These are phyloP conservation scores for Neurospora sp. DNA, from an alignment of 2,329 filamentous ascomycete genomes.

Conservation along the genomic window DNA sequence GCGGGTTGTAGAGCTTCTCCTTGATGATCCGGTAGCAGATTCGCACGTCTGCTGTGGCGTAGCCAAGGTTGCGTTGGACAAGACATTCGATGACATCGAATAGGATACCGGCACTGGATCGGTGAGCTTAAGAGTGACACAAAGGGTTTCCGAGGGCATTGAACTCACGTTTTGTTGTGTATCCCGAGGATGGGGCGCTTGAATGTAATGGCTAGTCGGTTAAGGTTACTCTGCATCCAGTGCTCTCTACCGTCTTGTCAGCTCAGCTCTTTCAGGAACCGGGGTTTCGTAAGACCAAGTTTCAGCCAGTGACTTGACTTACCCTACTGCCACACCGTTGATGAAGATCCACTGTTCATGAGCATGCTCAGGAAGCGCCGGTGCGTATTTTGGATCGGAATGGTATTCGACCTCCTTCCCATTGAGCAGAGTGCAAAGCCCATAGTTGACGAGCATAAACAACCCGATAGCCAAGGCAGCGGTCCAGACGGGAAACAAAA, in stretches of 20 bases:
- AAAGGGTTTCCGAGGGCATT: neutral
- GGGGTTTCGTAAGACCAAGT: neutral
- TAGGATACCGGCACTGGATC: conserved; percentile 45
- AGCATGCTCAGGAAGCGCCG: conserved; percentile 37
- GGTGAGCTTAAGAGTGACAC: neutral
- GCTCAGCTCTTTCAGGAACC: conserved; percentile 2
- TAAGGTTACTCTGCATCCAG: conserved; percentile 62
- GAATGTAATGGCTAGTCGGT: conserved; percentile 64
- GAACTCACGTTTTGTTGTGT: conserved; percentile 56
- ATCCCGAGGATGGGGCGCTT: conserved; percentile 61
- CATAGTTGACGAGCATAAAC: conserved; percentile 41
- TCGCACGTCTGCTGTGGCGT: conserved; percentile 59
- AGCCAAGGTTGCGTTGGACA: conserved; percentile 64
- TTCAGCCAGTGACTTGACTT: conserved; percentile 26
- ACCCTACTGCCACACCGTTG: conserved; percentile 61
- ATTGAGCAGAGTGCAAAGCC: conserved; percentile 44
- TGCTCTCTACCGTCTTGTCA: conserved; percentile 35
- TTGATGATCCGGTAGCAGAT: conserved; percentile 54
- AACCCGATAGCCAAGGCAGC: conserved; percentile 28
- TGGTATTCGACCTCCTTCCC: conserved; percentile 37
- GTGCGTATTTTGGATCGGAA: conserved; percentile 44
- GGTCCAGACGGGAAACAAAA: conserved; percentile 41
- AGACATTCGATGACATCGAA: conserved; percentile 73
- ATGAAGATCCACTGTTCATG: conserved; percentile 73
- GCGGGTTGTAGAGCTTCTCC: conserved; percentile 49